Percentiles rank a stretch among this genome's conserved stretches.
These are phyloP conservation scores for Epichloe coenophiala DNA, from an alignment of 2,329 filamentous ascomycete genomes.

Conservation along the genomic window DNA sequence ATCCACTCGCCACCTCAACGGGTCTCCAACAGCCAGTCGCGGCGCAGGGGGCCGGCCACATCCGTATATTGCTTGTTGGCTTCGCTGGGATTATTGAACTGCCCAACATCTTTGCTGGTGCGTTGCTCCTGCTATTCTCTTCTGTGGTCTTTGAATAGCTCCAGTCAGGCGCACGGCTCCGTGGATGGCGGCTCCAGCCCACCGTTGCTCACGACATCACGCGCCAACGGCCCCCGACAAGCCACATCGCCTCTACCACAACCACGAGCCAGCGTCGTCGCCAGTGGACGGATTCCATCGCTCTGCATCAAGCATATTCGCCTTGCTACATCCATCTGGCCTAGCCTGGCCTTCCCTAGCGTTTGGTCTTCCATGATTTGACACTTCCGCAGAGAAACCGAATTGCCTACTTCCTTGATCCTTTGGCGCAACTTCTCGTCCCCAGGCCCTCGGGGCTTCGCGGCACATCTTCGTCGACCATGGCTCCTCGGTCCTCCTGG, in stretches of 20 bases:
- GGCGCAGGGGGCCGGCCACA: too few relatives aligned
- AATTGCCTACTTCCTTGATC: not conserved
- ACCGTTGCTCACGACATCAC: slow-evolving; percentile 1
- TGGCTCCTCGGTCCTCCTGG: slow-evolving; percentile 3
- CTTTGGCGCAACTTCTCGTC: not conserved
- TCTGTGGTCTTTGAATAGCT: too few relatives aligned
- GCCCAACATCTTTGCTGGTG: too few relatives aligned
- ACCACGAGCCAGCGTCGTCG: not conserved
- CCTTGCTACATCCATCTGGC: not conserved
- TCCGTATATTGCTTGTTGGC: too few relatives aligned
- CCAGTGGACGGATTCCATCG: not conserved
- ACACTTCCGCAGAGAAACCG: not conserved
- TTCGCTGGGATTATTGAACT: too few relatives aligned
- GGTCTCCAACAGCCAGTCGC: too few relatives aligned
- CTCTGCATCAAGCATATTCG: not conserved
- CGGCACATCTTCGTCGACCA: not conserved
- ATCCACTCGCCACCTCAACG: too few relatives aligned
- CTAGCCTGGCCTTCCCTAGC: not conserved
- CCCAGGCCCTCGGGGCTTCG: not conserved
- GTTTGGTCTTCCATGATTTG: not conserved
- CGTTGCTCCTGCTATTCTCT: too few relatives aligned
- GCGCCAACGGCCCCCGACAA: not conserved
- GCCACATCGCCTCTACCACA: slow-evolving; percentile 8
- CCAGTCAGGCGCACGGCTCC: too few relatives aligned
- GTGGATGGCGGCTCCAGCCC: not conserved